Conservation (phyloP, 2,329 filamentous ascomycete genomes). For the Delphinella strobiligena region DNA sequence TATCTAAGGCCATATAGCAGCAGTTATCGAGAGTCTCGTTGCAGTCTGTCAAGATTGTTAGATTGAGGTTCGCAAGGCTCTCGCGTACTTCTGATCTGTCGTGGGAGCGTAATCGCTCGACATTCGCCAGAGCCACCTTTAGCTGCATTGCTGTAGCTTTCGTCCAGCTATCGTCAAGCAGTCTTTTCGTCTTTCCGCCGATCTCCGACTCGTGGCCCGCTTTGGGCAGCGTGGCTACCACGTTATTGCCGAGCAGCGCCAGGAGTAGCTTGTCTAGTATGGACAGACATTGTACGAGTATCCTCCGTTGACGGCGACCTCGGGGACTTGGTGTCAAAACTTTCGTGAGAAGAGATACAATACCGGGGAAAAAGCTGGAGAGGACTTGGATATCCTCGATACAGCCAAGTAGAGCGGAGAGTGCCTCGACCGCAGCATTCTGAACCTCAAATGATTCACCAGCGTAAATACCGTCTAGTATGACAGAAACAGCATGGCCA, state of each 20-base stretch:
- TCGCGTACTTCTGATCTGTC: constrained; percentile 55
- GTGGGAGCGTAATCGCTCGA: constrained; percentile 64
- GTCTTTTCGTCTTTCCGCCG: background rate
- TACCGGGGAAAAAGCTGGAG: constrained; percentile 77
- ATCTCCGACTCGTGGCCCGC: constrained; percentile 10
- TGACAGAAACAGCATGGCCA: constrained; percentile 68
- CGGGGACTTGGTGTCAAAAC: constrained; percentile 58
- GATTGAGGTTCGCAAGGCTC: constrained; percentile 58
- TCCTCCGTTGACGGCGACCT: constrained; percentile 45
- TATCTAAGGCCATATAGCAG: constrained; percentile 63
- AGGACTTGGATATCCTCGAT: constrained; percentile 63
- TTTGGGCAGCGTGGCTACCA: constrained; percentile 21
- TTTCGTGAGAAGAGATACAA: constrained; percentile 69
- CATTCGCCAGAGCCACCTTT: constrained; percentile 65
- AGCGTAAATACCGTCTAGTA: constrained; percentile 61
- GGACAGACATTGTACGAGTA: constrained; percentile 38
- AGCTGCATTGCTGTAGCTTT: constrained; percentile 70
- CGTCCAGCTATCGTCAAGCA: constrained; percentile 46
- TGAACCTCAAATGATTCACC: constrained; percentile 57
- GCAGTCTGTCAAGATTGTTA: constrained; percentile 68
- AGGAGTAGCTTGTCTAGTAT: constrained; percentile 13
- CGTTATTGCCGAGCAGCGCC: constrained; percentile 7
- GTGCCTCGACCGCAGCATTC: constrained; percentile 52
- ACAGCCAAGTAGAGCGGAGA: constrained; percentile 50
- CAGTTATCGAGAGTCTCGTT: constrained; percentile 59